Percentiles rank a stretch among this genome's conserved stretches.
phyloP scores from a whole-genome alignment of 495 filamentous ascomycete genomes.

The Letharia columbiana region DNA sequence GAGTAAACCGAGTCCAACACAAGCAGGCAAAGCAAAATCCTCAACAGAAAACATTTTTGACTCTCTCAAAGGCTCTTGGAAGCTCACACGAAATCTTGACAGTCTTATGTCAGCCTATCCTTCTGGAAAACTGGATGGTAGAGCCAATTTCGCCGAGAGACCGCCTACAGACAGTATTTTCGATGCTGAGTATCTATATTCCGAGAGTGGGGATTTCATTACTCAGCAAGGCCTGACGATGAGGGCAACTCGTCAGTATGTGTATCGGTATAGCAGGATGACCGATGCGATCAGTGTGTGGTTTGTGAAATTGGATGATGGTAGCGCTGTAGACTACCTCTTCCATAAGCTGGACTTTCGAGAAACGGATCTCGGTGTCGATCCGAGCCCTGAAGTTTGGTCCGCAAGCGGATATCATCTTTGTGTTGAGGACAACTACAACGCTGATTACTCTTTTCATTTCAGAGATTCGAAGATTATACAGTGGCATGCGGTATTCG shows the following conservation, averaged over 20 bases:
- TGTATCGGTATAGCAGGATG: constrained; percentile 21
- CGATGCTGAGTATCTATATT: constrained; percentile 25
- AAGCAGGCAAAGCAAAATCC: neutral
- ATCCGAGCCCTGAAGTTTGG: neutral
- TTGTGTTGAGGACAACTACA: constrained; percentile 27
- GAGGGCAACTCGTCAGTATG: constrained; percentile 25
- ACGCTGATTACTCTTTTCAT: constrained; percentile 22
- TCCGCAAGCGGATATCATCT: constrained; percentile 25
- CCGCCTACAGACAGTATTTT: constrained; percentile 11
- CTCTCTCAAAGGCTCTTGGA: constrained; percentile 23
- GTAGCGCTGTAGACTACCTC: constrained; percentile 24
- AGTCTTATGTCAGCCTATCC: constrained; percentile 14
- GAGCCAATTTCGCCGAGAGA: constrained; percentile 21
- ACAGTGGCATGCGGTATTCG: constrained; percentile 20
- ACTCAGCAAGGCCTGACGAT: constrained; percentile 21
- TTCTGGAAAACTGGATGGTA: constrained; percentile 24
- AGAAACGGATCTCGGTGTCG: neutral
- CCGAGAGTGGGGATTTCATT: constrained; percentile 24
- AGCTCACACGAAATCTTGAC: constrained; percentile 16
- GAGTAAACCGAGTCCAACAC: neutral
- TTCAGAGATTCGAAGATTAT: constrained; percentile 13
- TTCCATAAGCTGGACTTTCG: constrained; percentile 26
- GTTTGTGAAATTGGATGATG: constrained; percentile 28
- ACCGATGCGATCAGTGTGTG: constrained; percentile 25
- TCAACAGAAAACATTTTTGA: constrained; percentile 10